Evolutionary conservation across 2,329 filamentous ascomycete species (phyloP).

Genomic region (Gyromitra esculenta): DNA sequence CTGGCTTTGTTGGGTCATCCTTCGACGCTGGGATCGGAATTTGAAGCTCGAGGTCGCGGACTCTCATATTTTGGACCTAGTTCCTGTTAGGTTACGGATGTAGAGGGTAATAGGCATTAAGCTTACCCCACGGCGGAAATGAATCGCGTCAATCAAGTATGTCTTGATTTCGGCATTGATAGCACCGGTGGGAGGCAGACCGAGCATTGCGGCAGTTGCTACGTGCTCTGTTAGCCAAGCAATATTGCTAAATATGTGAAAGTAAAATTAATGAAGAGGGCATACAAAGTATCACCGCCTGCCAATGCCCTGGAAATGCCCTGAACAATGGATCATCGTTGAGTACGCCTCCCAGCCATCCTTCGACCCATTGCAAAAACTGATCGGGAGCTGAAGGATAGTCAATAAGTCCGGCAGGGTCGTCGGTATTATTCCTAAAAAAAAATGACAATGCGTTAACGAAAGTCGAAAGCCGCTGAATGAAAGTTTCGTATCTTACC

Average conservation of each 20-base stretch:
- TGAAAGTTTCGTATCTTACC: conserved; percentile 49
- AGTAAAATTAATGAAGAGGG: conserved; percentile 34
- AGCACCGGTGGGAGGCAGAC: conserved; percentile 57
- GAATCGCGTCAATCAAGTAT: conserved; percentile 63
- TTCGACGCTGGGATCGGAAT: conserved; percentile 62
- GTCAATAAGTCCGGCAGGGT: conserved; percentile 59
- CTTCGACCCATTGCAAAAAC: conserved; percentile 61
- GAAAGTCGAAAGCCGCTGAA: background rate
- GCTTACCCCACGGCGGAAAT: conserved; percentile 63
- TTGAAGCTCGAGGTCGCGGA: conserved; percentile 63
- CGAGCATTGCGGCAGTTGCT: conserved; percentile 58
- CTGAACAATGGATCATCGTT: conserved; percentile 60
- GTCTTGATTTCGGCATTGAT: conserved; percentile 60
- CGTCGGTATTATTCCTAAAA: conserved; percentile 60
- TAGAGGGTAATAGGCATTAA: background rate
- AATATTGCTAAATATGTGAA: background rate
- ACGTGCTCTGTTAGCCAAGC: background rate
- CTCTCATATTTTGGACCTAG: conserved; percentile 63
- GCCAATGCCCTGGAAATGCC: conserved; percentile 60
- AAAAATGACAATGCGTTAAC: conserved; percentile 4
- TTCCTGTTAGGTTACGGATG: background rate
- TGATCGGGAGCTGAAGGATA: conserved; percentile 60
- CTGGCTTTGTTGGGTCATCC: conserved; percentile 60
- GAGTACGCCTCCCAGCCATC: conserved; percentile 61
- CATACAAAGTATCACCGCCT: conserved; percentile 60